phyloP scores from a whole-genome alignment of 2,329 filamentous ascomycete genomes.

The Talaromyces albobiverticillius region DNA sequence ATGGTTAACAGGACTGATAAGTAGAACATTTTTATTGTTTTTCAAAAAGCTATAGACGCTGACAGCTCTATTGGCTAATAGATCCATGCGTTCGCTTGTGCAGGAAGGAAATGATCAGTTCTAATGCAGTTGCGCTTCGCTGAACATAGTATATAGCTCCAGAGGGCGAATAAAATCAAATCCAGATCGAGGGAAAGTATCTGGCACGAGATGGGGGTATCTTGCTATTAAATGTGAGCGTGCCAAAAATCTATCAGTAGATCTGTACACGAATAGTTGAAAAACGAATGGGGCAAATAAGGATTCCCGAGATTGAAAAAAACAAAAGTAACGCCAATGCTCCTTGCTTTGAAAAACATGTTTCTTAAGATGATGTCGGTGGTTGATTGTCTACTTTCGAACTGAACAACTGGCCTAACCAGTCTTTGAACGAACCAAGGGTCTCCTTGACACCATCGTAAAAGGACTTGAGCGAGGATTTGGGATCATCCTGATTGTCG shows the following conservation, averaged over 20 bases:
- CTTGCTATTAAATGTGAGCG: not conserved
- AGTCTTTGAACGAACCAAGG: slow-evolving; percentile 13
- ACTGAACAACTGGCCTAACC: slow-evolving; percentile 13
- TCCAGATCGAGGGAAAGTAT: no score
- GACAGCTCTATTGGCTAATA: no score
- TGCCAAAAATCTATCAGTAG: not conserved
- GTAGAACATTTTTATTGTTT: no score
- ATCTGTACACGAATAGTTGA: not conserved
- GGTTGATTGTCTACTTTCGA: slow-evolving; percentile 12
- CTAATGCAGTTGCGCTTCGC: no score
- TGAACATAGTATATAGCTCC: no score
- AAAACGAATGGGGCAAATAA: not conserved
- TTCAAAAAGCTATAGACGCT: no score
- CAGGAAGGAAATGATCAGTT: no score
- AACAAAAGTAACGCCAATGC: not conserved
- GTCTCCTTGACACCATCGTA: slow-evolving; percentile 14
- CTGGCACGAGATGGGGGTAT: slow-evolving; percentile 5
- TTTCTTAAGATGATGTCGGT: not conserved
- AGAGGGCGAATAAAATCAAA: no score
- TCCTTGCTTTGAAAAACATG: not conserved
- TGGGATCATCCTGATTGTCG: not conserved
- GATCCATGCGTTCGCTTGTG: no score
- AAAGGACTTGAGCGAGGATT: slow-evolving; percentile 7
- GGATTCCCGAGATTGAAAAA: no score
- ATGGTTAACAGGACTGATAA: no score